phyloP scores from a whole-genome alignment of 2,329 filamentous ascomycete genomes.

The Chrysoporthe deuterocubensis region DNA sequence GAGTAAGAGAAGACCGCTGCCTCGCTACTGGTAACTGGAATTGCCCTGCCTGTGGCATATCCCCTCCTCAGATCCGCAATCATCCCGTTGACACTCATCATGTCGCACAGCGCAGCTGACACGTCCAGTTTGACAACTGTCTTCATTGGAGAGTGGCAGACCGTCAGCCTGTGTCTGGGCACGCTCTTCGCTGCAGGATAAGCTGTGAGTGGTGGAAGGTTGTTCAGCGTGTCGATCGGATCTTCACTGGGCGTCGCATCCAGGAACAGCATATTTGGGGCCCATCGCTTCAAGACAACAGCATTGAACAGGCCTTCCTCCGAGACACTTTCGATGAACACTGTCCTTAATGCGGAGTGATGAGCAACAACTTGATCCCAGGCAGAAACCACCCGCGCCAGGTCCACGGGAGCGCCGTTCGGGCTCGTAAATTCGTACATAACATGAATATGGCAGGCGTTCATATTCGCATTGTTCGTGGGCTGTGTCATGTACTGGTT shows the following conservation, averaged over 20 bases:
- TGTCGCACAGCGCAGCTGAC: constrained; percentile 56
- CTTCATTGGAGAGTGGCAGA: constrained; percentile 49
- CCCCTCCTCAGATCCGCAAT: constrained; percentile 51
- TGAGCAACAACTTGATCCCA: constrained; percentile 54
- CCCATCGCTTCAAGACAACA: constrained; percentile 51
- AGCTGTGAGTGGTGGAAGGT: constrained; percentile 46
- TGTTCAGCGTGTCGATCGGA: constrained; percentile 44
- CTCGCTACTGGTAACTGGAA: constrained; percentile 34
- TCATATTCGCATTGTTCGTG: constrained; percentile 34
- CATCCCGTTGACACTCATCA: constrained; percentile 50
- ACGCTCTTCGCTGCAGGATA: constrained; percentile 38
- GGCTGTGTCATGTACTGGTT: constrained; percentile 19
- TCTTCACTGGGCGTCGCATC: constrained; percentile 48
- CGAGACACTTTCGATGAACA: constrained; percentile 56
- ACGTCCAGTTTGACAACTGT: constrained; percentile 55
- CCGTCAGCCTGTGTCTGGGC: constrained; percentile 55
- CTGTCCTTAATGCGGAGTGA: constrained; percentile 51
- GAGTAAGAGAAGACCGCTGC: constrained; percentile 41
- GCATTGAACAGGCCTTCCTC: constrained; percentile 55
- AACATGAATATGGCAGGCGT: constrained; percentile 48
- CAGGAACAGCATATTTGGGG: constrained; percentile 58
- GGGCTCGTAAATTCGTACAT: constrained; percentile 52
- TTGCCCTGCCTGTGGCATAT: constrained; percentile 45
- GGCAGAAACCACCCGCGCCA: constrained; percentile 50
- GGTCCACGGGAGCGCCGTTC: constrained; percentile 45